phyloP scores from a whole-genome alignment of 2,329 filamentous ascomycete genomes.

The Clonostachys rhizophaga region DNA sequence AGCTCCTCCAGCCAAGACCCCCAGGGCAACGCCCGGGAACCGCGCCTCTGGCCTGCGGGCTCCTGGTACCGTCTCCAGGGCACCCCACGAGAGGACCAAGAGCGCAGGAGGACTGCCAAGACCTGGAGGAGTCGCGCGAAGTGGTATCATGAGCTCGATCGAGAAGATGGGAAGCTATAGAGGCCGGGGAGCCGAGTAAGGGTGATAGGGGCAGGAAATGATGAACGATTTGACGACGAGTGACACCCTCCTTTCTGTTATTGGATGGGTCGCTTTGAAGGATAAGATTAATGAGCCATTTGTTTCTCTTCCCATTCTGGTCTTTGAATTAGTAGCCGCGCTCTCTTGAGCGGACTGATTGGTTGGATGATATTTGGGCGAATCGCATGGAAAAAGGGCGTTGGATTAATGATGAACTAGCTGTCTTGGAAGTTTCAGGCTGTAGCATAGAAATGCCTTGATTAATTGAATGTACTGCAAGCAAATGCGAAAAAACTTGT shows the following conservation, averaged over 20 bases:
- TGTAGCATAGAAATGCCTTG: too few relatives aligned
- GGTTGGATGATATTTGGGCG: too few relatives aligned
- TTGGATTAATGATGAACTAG: too few relatives aligned
- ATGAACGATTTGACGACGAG: too few relatives aligned
- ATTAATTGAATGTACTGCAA: too few relatives aligned
- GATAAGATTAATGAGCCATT: too few relatives aligned
- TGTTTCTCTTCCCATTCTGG: neutral
- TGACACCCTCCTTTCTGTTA: too few relatives aligned
- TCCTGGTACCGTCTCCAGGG: slow-evolving; percentile 44
- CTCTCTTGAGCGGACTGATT: too few relatives aligned
- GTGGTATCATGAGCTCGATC: slow-evolving; percentile 79
- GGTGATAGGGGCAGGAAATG: neutral
- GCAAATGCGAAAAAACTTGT: too few relatives aligned
- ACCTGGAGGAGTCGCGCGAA: slow-evolving; percentile 46
- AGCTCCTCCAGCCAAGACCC: slow-evolving; percentile 21
- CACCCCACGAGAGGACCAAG: slow-evolving; percentile 38
- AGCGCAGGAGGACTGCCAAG: slow-evolving; percentile 40
- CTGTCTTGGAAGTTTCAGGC: too few relatives aligned
- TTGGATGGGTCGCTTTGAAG: too few relatives aligned
- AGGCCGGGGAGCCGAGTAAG: slow-evolving; percentile 25
- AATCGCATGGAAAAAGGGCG: too few relatives aligned
- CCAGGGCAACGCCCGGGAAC: slow-evolving; percentile 29
- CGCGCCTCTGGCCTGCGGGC: slow-evolving; percentile 56
- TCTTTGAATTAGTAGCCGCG: neutral
- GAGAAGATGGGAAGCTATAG: slow-evolving; percentile 76